A percentile compares a stretch with the other conserved stretches of the same genome.
These are phyloP conservation scores for Clitopilus hobsonii DNA, from an alignment of 768 basidiomycete genomes.

Conservation along the genomic window DNA sequence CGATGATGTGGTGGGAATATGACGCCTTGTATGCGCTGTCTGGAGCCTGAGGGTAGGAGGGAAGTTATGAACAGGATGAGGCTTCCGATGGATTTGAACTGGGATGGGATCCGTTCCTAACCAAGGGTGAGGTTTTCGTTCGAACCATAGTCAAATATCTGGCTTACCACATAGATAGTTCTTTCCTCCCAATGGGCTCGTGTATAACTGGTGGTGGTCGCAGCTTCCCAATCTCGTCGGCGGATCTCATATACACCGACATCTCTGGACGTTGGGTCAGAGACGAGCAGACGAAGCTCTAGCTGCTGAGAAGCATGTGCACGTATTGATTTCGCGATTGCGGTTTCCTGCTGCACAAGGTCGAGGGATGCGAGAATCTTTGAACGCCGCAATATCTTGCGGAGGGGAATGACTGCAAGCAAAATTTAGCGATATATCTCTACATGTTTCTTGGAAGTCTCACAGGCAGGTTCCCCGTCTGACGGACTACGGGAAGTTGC, in stretches of 20 bases:
- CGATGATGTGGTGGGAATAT: slow-evolving; percentile 59
- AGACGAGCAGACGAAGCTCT: not conserved
- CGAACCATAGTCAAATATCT: not conserved
- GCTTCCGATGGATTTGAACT: slow-evolving; percentile 45
- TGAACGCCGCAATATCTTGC: slow-evolving; percentile 42
- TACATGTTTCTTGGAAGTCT: slow-evolving; percentile 16
- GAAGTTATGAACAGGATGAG: slow-evolving; percentile 40
- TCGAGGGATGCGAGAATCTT: slow-evolving; percentile 23
- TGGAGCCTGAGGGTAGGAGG: slow-evolving; percentile 20
- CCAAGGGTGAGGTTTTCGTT: not conserved
- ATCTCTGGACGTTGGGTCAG: slow-evolving; percentile 16
- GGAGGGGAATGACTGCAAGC: slow-evolving; percentile 54
- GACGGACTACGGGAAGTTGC: slow-evolving; percentile 34
- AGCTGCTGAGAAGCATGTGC: slow-evolving; percentile 22
- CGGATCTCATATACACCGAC: slow-evolving; percentile 65
- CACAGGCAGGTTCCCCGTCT: slow-evolving; percentile 32
- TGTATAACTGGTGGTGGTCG: slow-evolving; percentile 15
- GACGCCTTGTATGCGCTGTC: slow-evolving; percentile 43
- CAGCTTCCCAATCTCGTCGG: slow-evolving; percentile 37
- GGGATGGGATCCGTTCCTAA: slow-evolving; percentile 68
- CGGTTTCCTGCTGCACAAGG: slow-evolving; percentile 32
- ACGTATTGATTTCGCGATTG: slow-evolving; percentile 59
- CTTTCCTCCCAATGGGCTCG: slow-evolving; percentile 55
- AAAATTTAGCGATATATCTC: slow-evolving; percentile 10
- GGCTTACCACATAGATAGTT: slow-evolving; percentile 66